Base-by-base conservation (phyloP, 2,329 filamentous ascomycete species). In the Xylaria sp. region DNA sequence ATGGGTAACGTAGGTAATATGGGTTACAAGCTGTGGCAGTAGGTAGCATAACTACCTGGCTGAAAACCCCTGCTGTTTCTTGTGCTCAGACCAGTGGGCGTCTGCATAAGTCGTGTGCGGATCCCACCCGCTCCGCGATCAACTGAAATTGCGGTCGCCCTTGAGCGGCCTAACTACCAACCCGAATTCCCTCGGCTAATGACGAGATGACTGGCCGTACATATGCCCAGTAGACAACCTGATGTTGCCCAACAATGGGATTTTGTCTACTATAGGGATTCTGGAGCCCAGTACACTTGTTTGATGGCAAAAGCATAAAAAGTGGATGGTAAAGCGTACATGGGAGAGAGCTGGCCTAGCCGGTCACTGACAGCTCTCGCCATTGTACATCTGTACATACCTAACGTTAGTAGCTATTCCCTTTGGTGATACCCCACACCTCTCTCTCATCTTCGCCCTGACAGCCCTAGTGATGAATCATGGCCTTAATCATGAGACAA, bases 41-140 rank as follows among this genome's bases (percentile, higher is more conserved):
- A n/a, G n/a, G n/a, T n/a, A 51, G 53, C 57, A 54, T 54, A 59
- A 53, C 40, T 48, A 53, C 40, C 46, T 52, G 45, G 48, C 26
- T 46, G 19, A 60, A 48, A 13, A 7, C 29, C 57, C 57, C 54
- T 59, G 56, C 48, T 39, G 39, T 47, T 21, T 44, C 34, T 42
- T 41, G 39, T 59, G 43, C 21, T 38, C 41, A 39, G 50, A 57
- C 43, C n/a, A n/a, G n/a, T 49, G 8, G 34, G 44, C 39, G 42
- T 54, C 50, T 59, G 52, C 58, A 61, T 53, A 61, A 43, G 42
- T 42, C 56, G 56, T 56, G 56, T 52, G 52, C 50, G 56, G 56
- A 56, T 54, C 56, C 52, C 43, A 50, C 54, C 55, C 42, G 17
- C 43, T 49, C 44, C 50, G 56, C 54, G 38, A 48, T 34, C 8